Base-by-base conservation (phyloP, 345 rosid species). In the Pugionium cornutum region DNA sequence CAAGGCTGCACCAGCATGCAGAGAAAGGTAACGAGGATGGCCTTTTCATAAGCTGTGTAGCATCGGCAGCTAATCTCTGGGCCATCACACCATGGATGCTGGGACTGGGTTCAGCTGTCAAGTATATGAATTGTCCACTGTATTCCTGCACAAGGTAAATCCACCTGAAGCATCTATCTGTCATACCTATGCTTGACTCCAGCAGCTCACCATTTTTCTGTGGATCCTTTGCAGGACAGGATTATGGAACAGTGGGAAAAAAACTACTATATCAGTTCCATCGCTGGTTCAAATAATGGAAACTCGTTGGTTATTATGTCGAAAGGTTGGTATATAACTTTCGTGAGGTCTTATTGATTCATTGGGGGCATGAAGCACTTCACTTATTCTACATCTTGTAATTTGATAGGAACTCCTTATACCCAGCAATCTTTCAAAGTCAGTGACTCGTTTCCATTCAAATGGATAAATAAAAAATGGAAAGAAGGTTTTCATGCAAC, bases 11-110 rank as follows among this genome's bases (percentile, higher is more conserved):
- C 46, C 94, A 88, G 67, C 99, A 88, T 70, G 85, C 88, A 32
- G 95, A 89, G 55, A 92, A 89, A 79, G 98, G 98, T 46, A 91
- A 84, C 46, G 97, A 88, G 77, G 98, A 92, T 69, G 97, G 96
- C 32, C 75, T 92, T 66, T 88, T 41, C 68, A 86, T 89, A 42
- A 92, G 97, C 77, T 86, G 94, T 75, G 89, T 89, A 68, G 96
- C 97, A 53, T 89, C 98, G 62, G 74, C 96, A 41, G 44, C 86
- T 64, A 89, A 88, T 84, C 86, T 92, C 44, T 92, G 98, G 98
- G 98, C 98, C 41, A 50, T 92, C 42, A 88, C 72, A n/a, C n/a
- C n/a, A 92, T 92, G 98, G 97, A 92, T 78, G 98, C 97, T 9
- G 97, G 98, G 72, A 92, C 98, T 1, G 96, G 96, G 47, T 92